These are phyloP conservation scores for Hanseniaspora vineae DNA, from an alignment of 805 yeast species.

Conservation along the genomic window DNA sequence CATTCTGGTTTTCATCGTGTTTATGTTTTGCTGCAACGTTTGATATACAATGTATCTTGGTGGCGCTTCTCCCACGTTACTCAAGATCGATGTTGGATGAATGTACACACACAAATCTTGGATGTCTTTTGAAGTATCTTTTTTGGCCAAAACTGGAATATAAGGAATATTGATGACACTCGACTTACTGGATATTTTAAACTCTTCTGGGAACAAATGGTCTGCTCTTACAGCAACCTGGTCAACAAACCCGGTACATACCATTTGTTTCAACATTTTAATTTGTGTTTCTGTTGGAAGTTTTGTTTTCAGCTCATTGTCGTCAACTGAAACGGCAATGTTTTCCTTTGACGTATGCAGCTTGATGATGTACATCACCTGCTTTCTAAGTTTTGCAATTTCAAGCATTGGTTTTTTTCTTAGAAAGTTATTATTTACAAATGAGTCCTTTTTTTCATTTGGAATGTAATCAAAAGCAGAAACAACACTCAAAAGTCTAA, in stretches of 20 bases:
- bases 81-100: conserved; percentile 64
- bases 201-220: conserved; percentile 44
- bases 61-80: conserved; percentile 51
- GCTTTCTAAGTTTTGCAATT: conserved; percentile 66
- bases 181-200: conserved; percentile 43
- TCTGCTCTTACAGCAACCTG: conserved; percentile 83
- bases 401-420: conserved; percentile 79
- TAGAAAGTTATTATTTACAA: conserved; percentile 50
- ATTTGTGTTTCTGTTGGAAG: conserved; percentile 62
- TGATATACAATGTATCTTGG: conserved; percentile 71
- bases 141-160: conserved; percentile 34
- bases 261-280: conserved; percentile 76
- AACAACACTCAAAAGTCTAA: conserved; percentile 63
- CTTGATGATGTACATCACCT: conserved; percentile 62
- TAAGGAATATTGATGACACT: conserved; percentile 53
- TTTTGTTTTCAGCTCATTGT: conserved; percentile 37
- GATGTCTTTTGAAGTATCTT: conserved; percentile 22
- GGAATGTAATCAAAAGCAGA: conserved; percentile 80
- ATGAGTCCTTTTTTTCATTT: conserved; percentile 29
- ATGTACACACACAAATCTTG: conserved; percentile 54
- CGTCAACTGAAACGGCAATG: conserved; percentile 35
- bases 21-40: conserved; percentile 44
- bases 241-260: conserved; percentile 86
- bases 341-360: conserved; percentile 47
- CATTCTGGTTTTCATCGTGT: conserved; percentile 42